These are phyloP conservation scores for Aspergillus felis DNA, from an alignment of 2,329 filamentous ascomycete genomes.

Conservation along the genomic window DNA sequence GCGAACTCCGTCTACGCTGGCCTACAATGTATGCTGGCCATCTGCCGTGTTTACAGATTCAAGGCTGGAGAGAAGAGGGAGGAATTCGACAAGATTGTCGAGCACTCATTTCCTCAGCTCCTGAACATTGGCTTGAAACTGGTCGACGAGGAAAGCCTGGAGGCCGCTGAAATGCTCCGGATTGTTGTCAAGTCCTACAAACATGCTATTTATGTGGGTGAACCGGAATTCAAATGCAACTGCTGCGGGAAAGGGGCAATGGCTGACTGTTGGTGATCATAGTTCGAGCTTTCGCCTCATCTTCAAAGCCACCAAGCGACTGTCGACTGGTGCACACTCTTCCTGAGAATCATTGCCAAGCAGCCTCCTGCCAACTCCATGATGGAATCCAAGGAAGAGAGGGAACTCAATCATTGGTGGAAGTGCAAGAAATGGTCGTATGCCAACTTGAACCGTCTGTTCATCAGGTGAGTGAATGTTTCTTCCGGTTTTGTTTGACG, in stretches of 20 bases:
- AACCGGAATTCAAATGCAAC: neutral
- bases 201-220: slow-evolving; percentile 87
- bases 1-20: slow-evolving; percentile 85
- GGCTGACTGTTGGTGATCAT: slow-evolving; percentile 30
- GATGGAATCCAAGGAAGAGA: slow-evolving; percentile 73
- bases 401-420: slow-evolving; percentile 97
- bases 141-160: slow-evolving; percentile 84
- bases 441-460: slow-evolving; percentile 93
- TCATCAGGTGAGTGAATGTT: slow-evolving; percentile 65
- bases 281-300: slow-evolving; percentile 81
- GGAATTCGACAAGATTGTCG: slow-evolving; percentile 93
- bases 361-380: slow-evolving; percentile 74
- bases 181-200: slow-evolving; percentile 96
- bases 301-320: slow-evolving; percentile 78
- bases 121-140: slow-evolving; percentile 83
- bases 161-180: slow-evolving; percentile 95
- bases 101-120: slow-evolving; percentile 82
- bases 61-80: slow-evolving; percentile 76
- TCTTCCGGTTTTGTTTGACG: neutral
- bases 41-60: slow-evolving; percentile 94
- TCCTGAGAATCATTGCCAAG: slow-evolving; percentile 86
- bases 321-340: slow-evolving; percentile 93
- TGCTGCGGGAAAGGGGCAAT: neutral
- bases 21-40: slow-evolving; percentile 86
- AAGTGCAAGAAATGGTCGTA: slow-evolving; percentile 99